Evolutionary conservation across 208 protist genomes (phyloP), one percentile per base, ranked within the genome.

Genomic region (Porcisia hertigi): DNA sequence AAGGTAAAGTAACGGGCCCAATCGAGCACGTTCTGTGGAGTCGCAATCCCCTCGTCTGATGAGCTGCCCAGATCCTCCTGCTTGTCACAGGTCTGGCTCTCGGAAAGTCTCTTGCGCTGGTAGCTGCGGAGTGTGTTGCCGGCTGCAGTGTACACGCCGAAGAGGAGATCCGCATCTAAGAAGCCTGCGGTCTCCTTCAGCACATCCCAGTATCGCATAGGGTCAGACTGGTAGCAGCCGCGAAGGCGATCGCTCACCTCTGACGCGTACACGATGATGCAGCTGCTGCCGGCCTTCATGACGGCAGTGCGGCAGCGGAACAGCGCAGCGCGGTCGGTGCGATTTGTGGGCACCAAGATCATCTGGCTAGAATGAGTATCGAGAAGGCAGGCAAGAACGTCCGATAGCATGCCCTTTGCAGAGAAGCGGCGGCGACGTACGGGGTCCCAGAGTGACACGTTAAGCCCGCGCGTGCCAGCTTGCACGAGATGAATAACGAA

Each of bases 401-500:
- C 92, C 2, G 92, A 95, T 55, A 97, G 84, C 89, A 97, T 95
- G 11, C 92, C 92, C 66, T 94, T 94, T 11, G 89, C 87, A 1
- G 75, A 73, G 75, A 86, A 92, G 54, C 88, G 88, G 47, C 82
- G 84, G 20, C 75, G 81, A 2, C 80, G 82, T 53, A 86, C 66
- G 16, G 87, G 86, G 57, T 93, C 82, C 83, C 85, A 97, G 8
- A 94, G 70, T 4, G 86, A 84, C 34, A 95, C 71, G 71, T 91
- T 94, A 36, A 97, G 83, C 49, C 86, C 87, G 7, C 87, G 88
- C 39, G 90, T 86, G 30, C 92, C 92, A 0, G 90, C 84, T 3
- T 83, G 86, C 25, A 97, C 92, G n/a, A 97, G 76, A 67, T 97
- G 92, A n/a, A 97, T 84, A 5, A 97, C 82, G 60, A 88, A 92